phyloP scores from a whole-genome alignment of 441 rosid genomes.

The Corymbia citriodora region DNA sequence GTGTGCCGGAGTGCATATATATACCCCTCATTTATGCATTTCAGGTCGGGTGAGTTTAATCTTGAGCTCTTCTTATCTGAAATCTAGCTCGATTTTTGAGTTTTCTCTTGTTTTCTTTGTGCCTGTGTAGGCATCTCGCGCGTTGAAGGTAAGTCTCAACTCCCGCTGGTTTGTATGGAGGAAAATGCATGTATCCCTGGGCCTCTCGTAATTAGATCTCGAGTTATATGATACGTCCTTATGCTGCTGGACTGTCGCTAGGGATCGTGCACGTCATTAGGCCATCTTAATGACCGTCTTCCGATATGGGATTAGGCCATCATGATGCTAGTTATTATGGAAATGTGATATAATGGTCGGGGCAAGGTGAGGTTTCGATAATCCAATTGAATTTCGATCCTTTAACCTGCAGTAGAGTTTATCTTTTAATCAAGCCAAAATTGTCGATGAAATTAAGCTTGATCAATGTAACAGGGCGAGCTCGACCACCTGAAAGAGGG shows the following conservation, averaged over 20 bases:
- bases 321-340: neutral
- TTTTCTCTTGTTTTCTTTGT: neutral
- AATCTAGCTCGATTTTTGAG: neutral
- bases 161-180: neutral
- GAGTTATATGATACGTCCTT: neutral
- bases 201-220: neutral
- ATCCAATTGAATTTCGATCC: neutral
- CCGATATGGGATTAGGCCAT: fast-evolving
- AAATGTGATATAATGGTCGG: neutral
- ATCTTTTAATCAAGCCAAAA: neutral
- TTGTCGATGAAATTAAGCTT: neutral
- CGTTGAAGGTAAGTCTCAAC: neutral
- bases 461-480: neutral
- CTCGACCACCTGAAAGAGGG: neutral
- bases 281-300: neutral
- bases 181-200: neutral
- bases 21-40: neutral
- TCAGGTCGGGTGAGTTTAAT: neutral
- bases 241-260: neutral
- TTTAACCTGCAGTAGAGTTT: neutral
- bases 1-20: neutral
- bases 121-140: no score
- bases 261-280: neutral
- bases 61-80: neutral
- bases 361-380: neutral